Base-by-base conservation (phyloP, 108 stramenopile genomes). In the Pelagomonas calceolata region DNA sequence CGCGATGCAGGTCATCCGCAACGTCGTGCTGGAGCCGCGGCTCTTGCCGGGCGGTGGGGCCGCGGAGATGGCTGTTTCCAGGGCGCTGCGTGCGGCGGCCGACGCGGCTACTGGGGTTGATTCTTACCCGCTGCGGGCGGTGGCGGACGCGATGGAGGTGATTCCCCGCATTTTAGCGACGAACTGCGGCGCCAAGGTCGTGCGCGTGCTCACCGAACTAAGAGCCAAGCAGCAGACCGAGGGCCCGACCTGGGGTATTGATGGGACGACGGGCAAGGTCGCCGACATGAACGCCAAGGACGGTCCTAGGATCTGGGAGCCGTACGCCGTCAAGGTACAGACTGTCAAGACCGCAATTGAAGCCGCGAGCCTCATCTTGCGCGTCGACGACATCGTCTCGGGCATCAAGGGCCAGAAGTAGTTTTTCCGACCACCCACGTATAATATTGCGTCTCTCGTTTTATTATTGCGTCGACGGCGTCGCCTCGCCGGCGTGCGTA, bases 261-360 rank as follows among this genome's bases (percentile, higher is more conserved):
- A 98, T 83, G 99, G 99, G 12, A 80, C 80, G 26, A 95, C 92
- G 0, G 99, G 99, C 39, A 87, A 91, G n/a, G 70, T 97, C 73
- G 94, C 86, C 0, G 93, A 95, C 84, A 98, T 98, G 96, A 84
- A 86, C 68, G 88, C 94, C 60, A 85, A 90, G 70, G 96, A 95
- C 45, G 51, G 51, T 26, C 21, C 21, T 26, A 26, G 10, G 21
- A 90, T 99, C 70, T 99, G 97, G 97, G 99, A 99, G 78, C 95
- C 99, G 33, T 94, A 93, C 75, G 79, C 89, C 44, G 99, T 99
- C 72, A 99, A 99, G 83, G 88, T 93, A n/a, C 99, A 99, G 90
- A 98, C 96, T n/a, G 92, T 98, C 89, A 98, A 98, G 84, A 98
- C 99, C 32, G 91, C 96, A 30, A 93, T 99, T 66, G 99, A 99